These are phyloP conservation scores for Thelonectria olida DNA, from an alignment of 2,329 filamentous ascomycete genomes.

Conservation along the genomic window DNA sequence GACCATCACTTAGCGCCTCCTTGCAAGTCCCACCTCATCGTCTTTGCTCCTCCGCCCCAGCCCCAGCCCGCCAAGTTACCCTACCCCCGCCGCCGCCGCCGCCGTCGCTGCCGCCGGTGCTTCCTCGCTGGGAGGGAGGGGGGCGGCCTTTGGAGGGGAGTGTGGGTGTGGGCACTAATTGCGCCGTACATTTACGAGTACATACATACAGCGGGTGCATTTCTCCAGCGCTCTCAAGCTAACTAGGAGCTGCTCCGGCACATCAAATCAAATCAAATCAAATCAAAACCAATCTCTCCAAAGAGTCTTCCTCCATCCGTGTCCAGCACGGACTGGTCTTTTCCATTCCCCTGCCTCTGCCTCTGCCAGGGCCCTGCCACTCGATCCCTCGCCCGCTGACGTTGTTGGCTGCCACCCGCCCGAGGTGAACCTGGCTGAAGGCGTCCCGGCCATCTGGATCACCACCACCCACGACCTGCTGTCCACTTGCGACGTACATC, in stretches of 20 bases:
- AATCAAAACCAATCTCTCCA: too few relatives aligned
- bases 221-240: too few relatives aligned
- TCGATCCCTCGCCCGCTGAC: too few relatives aligned
- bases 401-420: conserved; percentile 40
- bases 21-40: not conserved
- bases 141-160: too few relatives aligned
- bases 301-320: too few relatives aligned
- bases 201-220: too few relatives aligned
- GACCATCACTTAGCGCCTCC: conserved; percentile 17
- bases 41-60: not conserved
- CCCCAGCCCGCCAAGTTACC: too few relatives aligned
- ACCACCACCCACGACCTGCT: conserved; percentile 28
- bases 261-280: conserved; percentile 4
- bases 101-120: conserved; percentile 13
- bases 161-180: conserved; percentile 6
- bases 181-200: not conserved
- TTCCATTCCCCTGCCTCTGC: too few relatives aligned
- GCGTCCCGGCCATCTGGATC: conserved; percentile 42
- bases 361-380: too few relatives aligned
- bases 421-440: conserved; percentile 31
- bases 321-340: too few relatives aligned
- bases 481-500: conserved; percentile 17
- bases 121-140: conserved; percentile 11
- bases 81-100: conserved; percentile 6
- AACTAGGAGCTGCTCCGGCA: too few relatives aligned